These are phyloP conservation scores for Sugiyamaella sp. DNA, from an alignment of 1,139 yeast genomes.

Conservation along the genomic window DNA sequence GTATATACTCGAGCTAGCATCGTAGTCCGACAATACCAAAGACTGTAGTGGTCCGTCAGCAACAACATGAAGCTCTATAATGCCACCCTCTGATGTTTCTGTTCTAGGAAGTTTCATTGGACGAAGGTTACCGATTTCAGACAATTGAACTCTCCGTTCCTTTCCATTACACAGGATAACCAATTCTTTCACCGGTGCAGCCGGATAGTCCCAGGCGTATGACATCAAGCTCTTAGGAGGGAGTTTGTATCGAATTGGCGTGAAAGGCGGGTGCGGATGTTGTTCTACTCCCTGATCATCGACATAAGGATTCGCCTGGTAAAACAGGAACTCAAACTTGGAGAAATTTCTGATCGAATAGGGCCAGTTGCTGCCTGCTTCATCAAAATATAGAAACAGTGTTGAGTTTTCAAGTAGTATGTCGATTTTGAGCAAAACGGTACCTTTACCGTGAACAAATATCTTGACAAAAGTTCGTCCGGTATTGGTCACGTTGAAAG, in stretches of 20 bases:
- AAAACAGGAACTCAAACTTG: slow-evolving; percentile 77
- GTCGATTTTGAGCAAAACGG: slow-evolving; percentile 69
- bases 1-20: slow-evolving; percentile 74
- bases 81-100: slow-evolving; percentile 45
- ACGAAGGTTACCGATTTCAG: slow-evolving; percentile 87
- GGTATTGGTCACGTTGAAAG: slow-evolving; percentile 79
- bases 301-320: slow-evolving; percentile 81
- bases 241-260: slow-evolving; percentile 64
- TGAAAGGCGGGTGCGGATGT: slow-evolving; percentile 41
- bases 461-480: slow-evolving; percentile 81
- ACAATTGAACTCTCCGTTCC: slow-evolving; percentile 78
- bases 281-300: slow-evolving; percentile 68
- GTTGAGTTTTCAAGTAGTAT: slow-evolving; percentile 79
- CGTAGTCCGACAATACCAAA: slow-evolving; percentile 79
- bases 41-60: slow-evolving; percentile 98
- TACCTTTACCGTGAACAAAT: slow-evolving; percentile 63
- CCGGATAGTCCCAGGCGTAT: slow-evolving; percentile 96
- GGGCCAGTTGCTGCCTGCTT: slow-evolving; percentile 87
- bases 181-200: slow-evolving; percentile 81
- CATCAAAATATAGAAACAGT: slow-evolving; percentile 70
- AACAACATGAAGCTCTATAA: slow-evolving; percentile 85
- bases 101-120: slow-evolving; percentile 78
- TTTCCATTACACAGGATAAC: slow-evolving; percentile 68
- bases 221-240: slow-evolving; percentile 97
- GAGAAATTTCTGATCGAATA: slow-evolving; percentile 88